Evolutionary conservation across 176 grass and related monocot genomes (phyloP).

Genomic region (Puccinellia tenuiflora): DNA sequence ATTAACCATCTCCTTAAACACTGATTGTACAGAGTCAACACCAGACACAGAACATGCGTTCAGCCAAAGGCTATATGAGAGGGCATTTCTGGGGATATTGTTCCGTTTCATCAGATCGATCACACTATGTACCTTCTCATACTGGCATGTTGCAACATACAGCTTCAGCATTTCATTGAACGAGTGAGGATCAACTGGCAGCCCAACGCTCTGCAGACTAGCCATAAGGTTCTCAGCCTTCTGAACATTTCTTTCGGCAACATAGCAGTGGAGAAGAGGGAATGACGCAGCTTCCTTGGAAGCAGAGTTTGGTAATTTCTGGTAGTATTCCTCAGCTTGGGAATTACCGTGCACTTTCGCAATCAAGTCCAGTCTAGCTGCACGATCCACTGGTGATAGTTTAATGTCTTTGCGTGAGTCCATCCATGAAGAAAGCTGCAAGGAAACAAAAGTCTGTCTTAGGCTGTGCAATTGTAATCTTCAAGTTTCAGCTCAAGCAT

Average conservation of each 20-base stretch:
- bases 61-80: slow-evolving; percentile 84
- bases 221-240: slow-evolving; percentile 72
- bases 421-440: slow-evolving; percentile 90
- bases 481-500: neutral
- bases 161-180: slow-evolving; percentile 90
- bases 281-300: slow-evolving; percentile 73
- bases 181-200: slow-evolving; percentile 61
- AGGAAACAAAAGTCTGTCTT: neutral
- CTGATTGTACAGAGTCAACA: slow-evolving; percentile 38
- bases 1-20: slow-evolving; percentile 61
- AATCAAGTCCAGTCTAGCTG: slow-evolving; percentile 56
- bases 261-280: slow-evolving; percentile 69
- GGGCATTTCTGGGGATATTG: slow-evolving; percentile 52
- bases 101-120: slow-evolving; percentile 61
- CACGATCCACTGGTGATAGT: slow-evolving; percentile 60
- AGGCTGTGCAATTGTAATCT: neutral
- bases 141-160: slow-evolving; percentile 51
- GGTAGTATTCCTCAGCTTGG: slow-evolving; percentile 71
- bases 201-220: slow-evolving; percentile 55
- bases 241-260: slow-evolving; percentile 51
- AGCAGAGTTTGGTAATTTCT: slow-evolving; percentile 34
- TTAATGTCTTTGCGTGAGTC: slow-evolving; percentile 28
- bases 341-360: slow-evolving; percentile 36
- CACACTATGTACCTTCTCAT: slow-evolving; percentile 43
- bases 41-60: slow-evolving; percentile 49